Conservation (phyloP, 768 basidiomycete species). For the Porphyrellus cyaneotinctus region DNA sequence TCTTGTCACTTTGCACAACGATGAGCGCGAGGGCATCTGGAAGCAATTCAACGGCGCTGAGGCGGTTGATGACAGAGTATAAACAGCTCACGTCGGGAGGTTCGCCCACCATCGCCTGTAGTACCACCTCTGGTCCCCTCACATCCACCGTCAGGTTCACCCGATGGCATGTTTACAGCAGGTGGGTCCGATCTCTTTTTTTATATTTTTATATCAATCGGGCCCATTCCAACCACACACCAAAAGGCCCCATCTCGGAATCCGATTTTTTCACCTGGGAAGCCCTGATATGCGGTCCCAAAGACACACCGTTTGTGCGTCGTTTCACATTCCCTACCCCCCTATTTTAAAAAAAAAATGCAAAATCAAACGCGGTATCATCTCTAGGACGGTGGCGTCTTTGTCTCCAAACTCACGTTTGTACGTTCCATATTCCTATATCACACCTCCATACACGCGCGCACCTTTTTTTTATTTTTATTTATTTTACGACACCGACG, state of each 20-base stretch:
- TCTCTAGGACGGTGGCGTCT: conserved; percentile 86
- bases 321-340: background rate
- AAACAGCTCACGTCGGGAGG: conserved; percentile 80
- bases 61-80: conserved; percentile 91
- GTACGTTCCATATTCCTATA: conserved; percentile 37
- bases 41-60: conserved; percentile 65
- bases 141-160: conserved; percentile 45
- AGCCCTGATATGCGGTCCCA: conserved; percentile 88
- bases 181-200: conserved; percentile 38
- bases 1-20: background rate
- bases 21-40: conserved; percentile 53
- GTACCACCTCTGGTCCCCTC: background rate
- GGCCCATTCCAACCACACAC: background rate
- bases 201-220: too few species aligned
- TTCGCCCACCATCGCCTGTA: conserved; percentile 23
- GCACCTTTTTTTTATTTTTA: background rate
- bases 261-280: conserved; percentile 97
- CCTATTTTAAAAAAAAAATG: too few species aligned
- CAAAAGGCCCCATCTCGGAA: conserved; percentile 78
- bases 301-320: conserved; percentile 90
- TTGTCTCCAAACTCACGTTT: conserved; percentile 88
- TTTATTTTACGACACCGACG: background rate
- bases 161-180: conserved; percentile 96
- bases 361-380: too few species aligned
- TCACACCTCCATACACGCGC: background rate